Evolutionary conservation across 108 stramenopile genomes (phyloP).

Genomic region (Cyclotella baltica): DNA sequence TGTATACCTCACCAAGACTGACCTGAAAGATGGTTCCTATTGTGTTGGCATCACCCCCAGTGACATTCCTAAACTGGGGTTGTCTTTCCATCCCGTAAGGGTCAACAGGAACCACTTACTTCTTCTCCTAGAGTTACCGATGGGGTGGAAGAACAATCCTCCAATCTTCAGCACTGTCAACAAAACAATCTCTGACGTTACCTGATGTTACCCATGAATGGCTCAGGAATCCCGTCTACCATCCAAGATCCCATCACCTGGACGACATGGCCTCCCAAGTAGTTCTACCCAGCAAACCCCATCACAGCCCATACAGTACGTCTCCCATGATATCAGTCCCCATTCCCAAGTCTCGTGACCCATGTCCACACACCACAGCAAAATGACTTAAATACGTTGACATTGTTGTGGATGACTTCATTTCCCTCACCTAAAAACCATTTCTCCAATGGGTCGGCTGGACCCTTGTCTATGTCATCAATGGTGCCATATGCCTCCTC

Average conservation of each 20-base stretch:
- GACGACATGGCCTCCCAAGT: neutral
- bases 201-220: neutral
- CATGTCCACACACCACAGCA: neutral
- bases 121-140: constrained; percentile 49
- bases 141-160: constrained; percentile 52
- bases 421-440: neutral
- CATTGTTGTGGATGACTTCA: constrained; percentile 2
- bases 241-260: neutral
- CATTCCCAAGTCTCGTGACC: neutral
- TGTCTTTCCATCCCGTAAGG: constrained; percentile 1
- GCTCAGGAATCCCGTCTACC: neutral
- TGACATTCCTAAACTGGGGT: constrained; percentile 48
- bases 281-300: neutral
- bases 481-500: neutral
- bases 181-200: neutral
- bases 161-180: constrained; percentile 18
- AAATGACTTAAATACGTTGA: neutral
- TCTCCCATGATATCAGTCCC: neutral
- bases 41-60: no score
- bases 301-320: neutral
- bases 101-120: constrained; percentile 19
- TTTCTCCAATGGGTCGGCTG: neutral
- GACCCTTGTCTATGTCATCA: neutral
- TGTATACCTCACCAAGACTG: no score
- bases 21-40: no score